Conservation (phyloP, 352 stramenopile species). For the Phytophthora rubi region DNA sequence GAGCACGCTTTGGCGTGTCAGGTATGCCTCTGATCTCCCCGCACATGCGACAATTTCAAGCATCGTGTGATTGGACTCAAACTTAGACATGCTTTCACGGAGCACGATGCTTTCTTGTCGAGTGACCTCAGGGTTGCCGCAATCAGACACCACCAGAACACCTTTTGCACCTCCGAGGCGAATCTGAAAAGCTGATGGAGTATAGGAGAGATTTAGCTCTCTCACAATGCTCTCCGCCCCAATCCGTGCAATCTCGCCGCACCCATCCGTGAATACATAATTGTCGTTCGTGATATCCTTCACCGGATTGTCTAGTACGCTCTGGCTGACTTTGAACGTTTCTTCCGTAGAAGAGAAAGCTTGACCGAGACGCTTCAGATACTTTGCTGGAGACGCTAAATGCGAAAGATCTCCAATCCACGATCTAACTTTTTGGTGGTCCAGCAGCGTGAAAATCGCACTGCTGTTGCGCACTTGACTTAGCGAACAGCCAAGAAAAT, state of each 20-base stretch:
- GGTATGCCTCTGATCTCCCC: conserved; percentile 61
- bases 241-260: conserved; percentile 58
- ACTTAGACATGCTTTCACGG: conserved; percentile 82
- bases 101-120: conserved; percentile 42
- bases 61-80: conserved; percentile 61
- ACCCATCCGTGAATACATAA: conserved; percentile 78
- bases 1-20: conserved; percentile 80
- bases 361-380: conserved; percentile 79
- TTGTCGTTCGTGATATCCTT: conserved; percentile 53
- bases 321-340: conserved; percentile 49
- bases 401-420: conserved; percentile 71
- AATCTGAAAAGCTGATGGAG: conserved; percentile 79
- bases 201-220: conserved; percentile 41
- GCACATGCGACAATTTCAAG: conserved; percentile 71
- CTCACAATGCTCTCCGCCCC: conserved; percentile 49
- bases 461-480: conserved; percentile 79
- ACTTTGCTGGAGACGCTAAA: conserved; percentile 70
- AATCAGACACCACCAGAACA: conserved; percentile 72
- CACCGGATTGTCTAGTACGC: conserved; percentile 50
- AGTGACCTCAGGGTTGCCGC: conserved; percentile 14
- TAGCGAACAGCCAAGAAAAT: conserved; percentile 75
- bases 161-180: conserved; percentile 77
- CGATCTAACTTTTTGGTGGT: conserved; percentile 51
- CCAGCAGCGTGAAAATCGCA: conserved; percentile 69
- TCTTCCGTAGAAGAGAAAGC: conserved; percentile 75